phyloP scores from a whole-genome alignment of 2,329 filamentous ascomycete species.

The Paecilomyces variotii region DNA sequence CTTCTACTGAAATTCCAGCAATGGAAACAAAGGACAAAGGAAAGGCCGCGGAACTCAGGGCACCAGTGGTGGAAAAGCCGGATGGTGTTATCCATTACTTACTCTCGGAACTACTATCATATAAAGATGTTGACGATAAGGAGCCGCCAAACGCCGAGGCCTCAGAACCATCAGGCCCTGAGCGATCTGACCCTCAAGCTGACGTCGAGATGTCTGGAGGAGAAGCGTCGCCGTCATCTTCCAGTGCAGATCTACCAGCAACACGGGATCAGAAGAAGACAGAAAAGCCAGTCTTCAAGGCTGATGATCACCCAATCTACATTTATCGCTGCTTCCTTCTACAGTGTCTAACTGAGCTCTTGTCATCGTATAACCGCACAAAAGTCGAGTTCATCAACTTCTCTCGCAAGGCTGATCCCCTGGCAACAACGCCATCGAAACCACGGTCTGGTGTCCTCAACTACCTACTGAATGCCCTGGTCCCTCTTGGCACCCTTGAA shows the following conservation, averaged over 20 bases:
- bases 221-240: slow-evolving; percentile 26
- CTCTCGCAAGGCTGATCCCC: slow-evolving; percentile 79
- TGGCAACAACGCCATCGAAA: slow-evolving; percentile 82
- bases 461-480: slow-evolving; percentile 78
- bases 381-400: slow-evolving; percentile 99
- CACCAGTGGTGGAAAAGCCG: slow-evolving; percentile 80
- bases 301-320: slow-evolving; percentile 90
- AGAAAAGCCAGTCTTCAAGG: slow-evolving; percentile 71
- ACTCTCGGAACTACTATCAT: slow-evolving; percentile 83
- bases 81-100: slow-evolving; percentile 95
- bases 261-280: slow-evolving; percentile 50
- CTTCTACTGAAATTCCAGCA: slow-evolving; percentile 4
- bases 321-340: slow-evolving; percentile 93
- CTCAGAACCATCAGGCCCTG: slow-evolving; percentile 19
- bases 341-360: slow-evolving; percentile 80
- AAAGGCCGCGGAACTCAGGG: slow-evolving; percentile 65
- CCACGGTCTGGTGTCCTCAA: slow-evolving; percentile 88
- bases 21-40: slow-evolving; percentile 24
- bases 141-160: slow-evolving; percentile 41
- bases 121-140: slow-evolving; percentile 86
- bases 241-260: slow-evolving; percentile 20
- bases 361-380: slow-evolving; percentile 84
- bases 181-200: slow-evolving; percentile 24
- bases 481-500: slow-evolving; percentile 57
- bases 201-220: slow-evolving; percentile 46